Conservation (phyloP, 768 basidiomycete species). For the Hypsizygus marmoreus region DNA sequence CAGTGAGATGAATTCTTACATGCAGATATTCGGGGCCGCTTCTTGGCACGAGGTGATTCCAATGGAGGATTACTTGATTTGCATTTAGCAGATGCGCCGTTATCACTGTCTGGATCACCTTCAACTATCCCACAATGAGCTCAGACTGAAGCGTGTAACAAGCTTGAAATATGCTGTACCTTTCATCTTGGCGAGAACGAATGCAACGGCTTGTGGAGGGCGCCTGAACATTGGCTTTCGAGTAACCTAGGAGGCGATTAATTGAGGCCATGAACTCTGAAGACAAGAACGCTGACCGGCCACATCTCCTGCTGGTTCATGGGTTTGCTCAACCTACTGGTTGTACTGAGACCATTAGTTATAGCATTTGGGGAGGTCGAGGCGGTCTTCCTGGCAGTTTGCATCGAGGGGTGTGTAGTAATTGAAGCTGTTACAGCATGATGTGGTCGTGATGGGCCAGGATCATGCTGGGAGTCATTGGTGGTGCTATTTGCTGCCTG, state of each 20-base stretch:
- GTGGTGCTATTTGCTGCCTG: constrained; percentile 22
- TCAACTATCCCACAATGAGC: constrained; percentile 5
- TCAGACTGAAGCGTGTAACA: background rate
- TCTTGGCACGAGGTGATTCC: constrained; percentile 8
- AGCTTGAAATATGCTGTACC: constrained; percentile 3
- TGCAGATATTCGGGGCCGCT: constrained; percentile 14
- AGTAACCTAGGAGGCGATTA: constrained; percentile 3
- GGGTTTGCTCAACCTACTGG: background rate
- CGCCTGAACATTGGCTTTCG: constrained; percentile 7
- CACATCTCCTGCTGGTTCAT: constrained; percentile 1
- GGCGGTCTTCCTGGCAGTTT: background rate
- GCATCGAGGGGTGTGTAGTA: background rate
- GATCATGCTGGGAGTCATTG: background rate
- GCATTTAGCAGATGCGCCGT: background rate
- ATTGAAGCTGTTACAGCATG: no score
- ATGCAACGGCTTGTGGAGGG: constrained; percentile 12
- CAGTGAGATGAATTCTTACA: constrained; percentile 2
- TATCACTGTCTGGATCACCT: background rate
- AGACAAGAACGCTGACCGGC: constrained; percentile 3
- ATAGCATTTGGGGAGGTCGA: background rate
- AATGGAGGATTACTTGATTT: background rate
- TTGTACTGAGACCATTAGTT: background rate
- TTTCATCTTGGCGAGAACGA: constrained; percentile 16
- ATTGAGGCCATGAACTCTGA: background rate
- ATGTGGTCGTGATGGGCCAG: no score